Evolutionary conservation across 2,329 filamentous ascomycete genomes (phyloP), one percentile per base, ranked within the genome.

Genomic region (Venturia carpophila): DNA sequence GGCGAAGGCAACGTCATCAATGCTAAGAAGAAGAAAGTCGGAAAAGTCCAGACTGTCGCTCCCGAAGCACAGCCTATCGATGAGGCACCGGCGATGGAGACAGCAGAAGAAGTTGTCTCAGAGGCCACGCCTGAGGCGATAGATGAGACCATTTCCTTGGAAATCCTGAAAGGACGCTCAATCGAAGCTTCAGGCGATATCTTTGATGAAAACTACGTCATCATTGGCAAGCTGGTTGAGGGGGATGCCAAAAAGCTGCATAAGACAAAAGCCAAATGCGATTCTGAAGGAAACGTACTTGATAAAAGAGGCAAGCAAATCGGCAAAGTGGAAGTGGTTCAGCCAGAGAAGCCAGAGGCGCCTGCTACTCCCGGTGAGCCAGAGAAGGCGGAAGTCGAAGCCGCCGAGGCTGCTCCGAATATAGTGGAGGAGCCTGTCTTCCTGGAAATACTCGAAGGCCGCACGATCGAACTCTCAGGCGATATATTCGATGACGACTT

Each of bases 1-100:
- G 81, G 80, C 67, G 79, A 86, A 73, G 85, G 85, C 24, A 85
- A 87, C 70, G 83, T 87, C 65, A 79, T 87, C 70, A 84, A 87
- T 71, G 84, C 80, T 71, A 82, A 84, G 56, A 85, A 85, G 52
- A 84, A 86, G 52, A 79, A 87, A 67, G 80, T 88, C 67, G 86
- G 85, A 47, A 82, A 82, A 68, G 83, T 86, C 67, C 78, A 83
- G 69, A 78, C 80, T 24, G 75, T 82, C 3, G 78, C 80, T 10
- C 77, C 79, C 68, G 30, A 24, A 15, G 13, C 30, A n/a, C 34
- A 30, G 27, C 34, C 63, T 21, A 27, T 24, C 11, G 63, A 63
- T 5, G 43, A 63, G 17, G 17, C 13, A 1, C 47, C 49, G 27
- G 63, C 49, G 17, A 45, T 19, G 15, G 63, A 64, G 19, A 58